Evolutionary conservation across 1,284 basidiomycete genomes (phyloP).

Genomic region (Trichosporon coremiiforme): DNA sequence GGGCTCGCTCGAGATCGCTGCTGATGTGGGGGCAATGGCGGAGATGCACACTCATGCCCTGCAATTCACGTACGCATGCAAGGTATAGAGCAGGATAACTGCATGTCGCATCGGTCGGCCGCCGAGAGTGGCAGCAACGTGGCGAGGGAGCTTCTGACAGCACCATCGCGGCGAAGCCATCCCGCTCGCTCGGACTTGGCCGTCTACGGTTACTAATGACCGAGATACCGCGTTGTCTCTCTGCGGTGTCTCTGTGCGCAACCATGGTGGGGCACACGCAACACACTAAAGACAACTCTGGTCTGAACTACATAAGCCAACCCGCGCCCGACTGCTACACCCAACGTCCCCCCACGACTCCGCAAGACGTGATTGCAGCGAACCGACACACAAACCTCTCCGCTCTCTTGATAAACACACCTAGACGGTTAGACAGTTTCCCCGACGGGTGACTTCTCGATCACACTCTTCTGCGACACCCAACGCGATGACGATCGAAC

Average conservation of each 20-base stretch:
- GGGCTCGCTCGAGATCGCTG: neutral
- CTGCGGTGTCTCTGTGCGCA: too few relatives aligned
- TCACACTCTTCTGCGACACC: neutral
- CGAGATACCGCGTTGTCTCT: neutral
- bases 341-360: neutral
- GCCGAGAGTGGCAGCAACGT: neutral
- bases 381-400: neutral
- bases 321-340: neutral
- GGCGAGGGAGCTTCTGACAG: neutral
- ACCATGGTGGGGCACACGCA: neutral
- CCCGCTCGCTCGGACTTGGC: slow-evolving; percentile 16
- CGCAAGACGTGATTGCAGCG: neutral
- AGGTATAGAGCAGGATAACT: neutral
- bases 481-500: slow-evolving; percentile 18
- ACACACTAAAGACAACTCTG: neutral
- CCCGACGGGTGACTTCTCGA: too few relatives aligned
- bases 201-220: slow-evolving; percentile 12
- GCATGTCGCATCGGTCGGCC: neutral
- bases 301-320: neutral
- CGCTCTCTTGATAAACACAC: neutral
- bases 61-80: neutral
- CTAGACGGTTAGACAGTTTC: neutral
- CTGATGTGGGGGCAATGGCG: neutral
- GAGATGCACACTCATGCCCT: neutral
- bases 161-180: neutral